Base-by-base conservation (phyloP, 495 filamentous ascomycete genomes). In the Penicillium soppii region DNA sequence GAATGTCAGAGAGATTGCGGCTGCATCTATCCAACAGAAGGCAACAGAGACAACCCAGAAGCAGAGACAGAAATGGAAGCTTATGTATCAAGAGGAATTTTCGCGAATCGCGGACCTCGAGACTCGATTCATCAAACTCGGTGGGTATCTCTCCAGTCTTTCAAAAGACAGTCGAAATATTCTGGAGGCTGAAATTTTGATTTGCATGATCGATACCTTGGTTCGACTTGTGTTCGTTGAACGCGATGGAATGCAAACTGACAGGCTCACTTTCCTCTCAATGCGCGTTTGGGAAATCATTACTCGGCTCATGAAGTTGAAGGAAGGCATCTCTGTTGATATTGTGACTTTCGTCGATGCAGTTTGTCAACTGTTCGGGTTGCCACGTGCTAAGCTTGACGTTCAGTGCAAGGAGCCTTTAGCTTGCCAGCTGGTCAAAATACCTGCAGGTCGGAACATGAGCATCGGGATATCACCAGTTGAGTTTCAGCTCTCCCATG, bases 401-500 rank as follows among this genome's bases (percentile, higher is more conserved):
- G 25, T n/a, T 13, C 26, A 60, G 0, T 23, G 21, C 15, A 23
- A 44, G 4, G 45, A 48, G 7, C n/a, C 26, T 2, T 48, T 81
- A 25, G 64, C 68, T 9, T 79, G 78, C 53, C 51, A 63, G 1
- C 63, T 70, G 15, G 30, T 59, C 58, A 21, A 55, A 63, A 33
- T 53, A 33, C 12, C 46, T 35, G 30, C 54, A 30, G 7, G 17
- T n/a, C 47, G 37, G 2, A 40, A 59, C 16, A 16, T 69, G 2
- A 46, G 52, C 1, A 58, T 74, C 36, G 54, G 41, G 7, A 22
- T 65, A n/a, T 59, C 66, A 17, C 58, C 52, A 19, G 53, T 60
- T 17, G 72, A 82, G n/a, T 88, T 90, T 46, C 85, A 88, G 58
- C 73, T 91, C 0, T 42, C 71, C 4, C 71, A 86, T 62, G 87